Base-by-base conservation (phyloP, 2,329 filamentous ascomycete species). In the Diplodia intermedia region DNA sequence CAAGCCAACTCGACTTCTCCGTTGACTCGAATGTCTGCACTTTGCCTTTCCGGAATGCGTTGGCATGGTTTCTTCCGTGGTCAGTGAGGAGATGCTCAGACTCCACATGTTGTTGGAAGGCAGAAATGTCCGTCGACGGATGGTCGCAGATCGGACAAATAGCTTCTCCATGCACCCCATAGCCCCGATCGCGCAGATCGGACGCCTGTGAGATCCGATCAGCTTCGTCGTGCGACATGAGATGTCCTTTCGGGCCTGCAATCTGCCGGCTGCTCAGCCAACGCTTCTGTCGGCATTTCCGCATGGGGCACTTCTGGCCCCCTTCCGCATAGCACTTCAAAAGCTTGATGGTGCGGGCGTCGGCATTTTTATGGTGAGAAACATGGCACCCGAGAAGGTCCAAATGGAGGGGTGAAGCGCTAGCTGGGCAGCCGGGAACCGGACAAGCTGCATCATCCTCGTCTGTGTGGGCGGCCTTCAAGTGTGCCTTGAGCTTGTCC, bases 251-350 rank as follows among this genome's bases (percentile, higher is more conserved):
- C 14, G 38, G 38, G 14, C 56, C 56, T 18, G 56, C 20, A 33
- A 61, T 18, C 20, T 61, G 38, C 7, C 9, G 3, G 47, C 11
- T 20, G 23, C 8, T 33, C 38, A 61, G 6, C 56, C 56, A 47
- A 31, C 54, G 54, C 31, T 56, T 56, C 38, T 61, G 38, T n/a
- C 56, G 56, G 12, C 56, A 61, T 20, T 61, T 61, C 18, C 26
- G 29, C 11, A 61, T 49, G 3, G 56, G 56, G 14, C 56, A 61
- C 12, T n/a, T 61, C 8, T 33, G 56, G 1, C 15, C 23, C 18
- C 38, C 26, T 4, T 18, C 36, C 0, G 20, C 38, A 15, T 49
- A 49, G 6, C 9, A 29, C 23, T 33, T 31, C 56, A 61, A 29
- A 3, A 18, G 26, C 18, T 61, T 43, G 4, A 56, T n/a, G 4